Evolutionary conservation across 441 rosid species (phyloP), one percentile per base, ranked within the genome.

Genomic region (Viola pubescens): DNA sequence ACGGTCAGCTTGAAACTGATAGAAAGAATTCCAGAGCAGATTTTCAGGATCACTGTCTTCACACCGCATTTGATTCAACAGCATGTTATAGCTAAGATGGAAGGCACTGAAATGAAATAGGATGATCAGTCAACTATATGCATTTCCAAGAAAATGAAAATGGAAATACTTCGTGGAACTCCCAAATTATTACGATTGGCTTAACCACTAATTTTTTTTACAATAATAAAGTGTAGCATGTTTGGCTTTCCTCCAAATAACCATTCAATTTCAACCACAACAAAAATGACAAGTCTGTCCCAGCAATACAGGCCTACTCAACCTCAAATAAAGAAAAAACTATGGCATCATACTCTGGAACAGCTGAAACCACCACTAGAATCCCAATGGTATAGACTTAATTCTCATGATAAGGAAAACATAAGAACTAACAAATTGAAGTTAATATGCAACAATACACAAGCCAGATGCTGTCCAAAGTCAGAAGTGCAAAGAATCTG

Each of bases 61-160:
- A 79, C 81, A 78, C 26, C 96, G 84, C 78, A 90, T 61, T 82
- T 94, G 99, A 80, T 94, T 94, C 76, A 94, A 77, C 72, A 94
- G 95, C 96, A 90, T 94, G 78, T 94, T 94, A 82, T 94, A 90
- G 80, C 91, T 94, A 67, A 94, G 75, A 83, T 90, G 99, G 77
- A 94, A 90, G 52, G 96, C 97, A 77, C 99, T 94, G 85, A 37
- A 63, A 57, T 44, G 51, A 42, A 70, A 61, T 12, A 39, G 50
- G 65, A 81, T 66, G 37, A 63, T 13, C 48, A 40, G 12, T 68
- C 56, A 65, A 61, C 7, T 9, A 42, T 60, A n/a, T 47, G 45
- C 45, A 46, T n/a, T 54, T 64, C 62, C 37, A 26, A 52, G 26
- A 53, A 40, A 52, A 37, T 59, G 40, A 19, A 42, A 62, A 58